A percentile compares a stretch with the other conserved stretches of the same genome.
These are phyloP conservation scores for Fusarium nurragi DNA, from an alignment of 2,329 filamentous ascomycete species.

Conservation along the genomic window DNA sequence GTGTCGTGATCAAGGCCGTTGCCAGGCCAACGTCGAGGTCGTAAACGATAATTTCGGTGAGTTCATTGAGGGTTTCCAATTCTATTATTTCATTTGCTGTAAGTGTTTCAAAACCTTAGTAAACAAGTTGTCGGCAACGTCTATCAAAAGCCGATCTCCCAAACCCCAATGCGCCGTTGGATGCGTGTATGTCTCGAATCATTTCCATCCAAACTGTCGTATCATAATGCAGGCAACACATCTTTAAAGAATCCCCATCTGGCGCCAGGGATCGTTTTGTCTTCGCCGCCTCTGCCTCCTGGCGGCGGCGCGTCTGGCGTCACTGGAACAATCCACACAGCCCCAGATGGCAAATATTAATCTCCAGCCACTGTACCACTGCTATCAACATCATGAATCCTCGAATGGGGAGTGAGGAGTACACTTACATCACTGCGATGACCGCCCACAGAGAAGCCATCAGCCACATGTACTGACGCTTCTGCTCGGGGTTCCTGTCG, in stretches of 20 bases:
- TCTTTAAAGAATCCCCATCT: conserved; percentile 34
- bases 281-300: conserved; percentile 29
- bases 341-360: conserved; percentile 46
- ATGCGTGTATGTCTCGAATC: conserved; percentile 10
- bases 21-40: neutral
- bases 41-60: neutral
- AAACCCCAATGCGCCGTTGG: conserved; percentile 14
- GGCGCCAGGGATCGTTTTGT: conserved; percentile 35
- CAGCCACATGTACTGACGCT: conserved; percentile 31
- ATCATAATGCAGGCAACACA: conserved; percentile 9
- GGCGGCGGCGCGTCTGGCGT: conserved; percentile 34
- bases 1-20: neutral
- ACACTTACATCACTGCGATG: conserved; percentile 43
- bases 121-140: neutral
- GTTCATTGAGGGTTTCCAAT: neutral
- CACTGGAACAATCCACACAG: conserved; percentile 43
- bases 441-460: conserved; percentile 39
- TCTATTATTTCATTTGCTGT: neutral
- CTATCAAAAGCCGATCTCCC: neutral
- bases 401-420: neutral
- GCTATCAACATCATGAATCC: neutral
- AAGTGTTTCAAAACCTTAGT: neutral
- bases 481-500: conserved; percentile 12
- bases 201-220: neutral
- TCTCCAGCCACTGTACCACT: conserved; percentile 39